These are phyloP conservation scores for Peronospora belbahrii DNA, from an alignment of 352 stramenopile genomes.

Conservation along the genomic window DNA sequence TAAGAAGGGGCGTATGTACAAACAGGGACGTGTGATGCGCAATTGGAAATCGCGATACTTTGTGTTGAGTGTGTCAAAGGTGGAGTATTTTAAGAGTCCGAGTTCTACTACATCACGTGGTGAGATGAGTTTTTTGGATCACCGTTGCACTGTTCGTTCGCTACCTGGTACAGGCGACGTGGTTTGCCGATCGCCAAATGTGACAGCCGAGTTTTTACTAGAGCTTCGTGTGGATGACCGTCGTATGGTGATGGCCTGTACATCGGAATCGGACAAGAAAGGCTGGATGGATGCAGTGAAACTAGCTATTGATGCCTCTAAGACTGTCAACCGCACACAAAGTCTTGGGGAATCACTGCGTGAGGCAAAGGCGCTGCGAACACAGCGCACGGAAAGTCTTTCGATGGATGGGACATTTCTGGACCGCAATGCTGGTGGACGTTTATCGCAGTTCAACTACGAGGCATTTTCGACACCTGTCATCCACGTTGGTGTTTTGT, in stretches of 20 bases:
- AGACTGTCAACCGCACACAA: slow-evolving; percentile 69
- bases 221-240: slow-evolving; percentile 71
- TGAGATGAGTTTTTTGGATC: slow-evolving; percentile 73
- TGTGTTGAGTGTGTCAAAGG: slow-evolving; percentile 79
- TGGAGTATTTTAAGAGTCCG: slow-evolving; percentile 81
- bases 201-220: slow-evolving; percentile 60
- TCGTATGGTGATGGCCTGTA: slow-evolving; percentile 79
- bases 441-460: slow-evolving; percentile 83
- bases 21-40: slow-evolving; percentile 75
- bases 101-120: slow-evolving; percentile 66
- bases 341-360: slow-evolving; percentile 42
- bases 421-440: slow-evolving; percentile 53
- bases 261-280: slow-evolving; percentile 78
- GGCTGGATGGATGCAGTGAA: slow-evolving; percentile 84
- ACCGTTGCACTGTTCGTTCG: slow-evolving; percentile 71
- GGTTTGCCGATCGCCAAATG: slow-evolving; percentile 66
- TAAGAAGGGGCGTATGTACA: slow-evolving; percentile 86
- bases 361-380: slow-evolving; percentile 45
- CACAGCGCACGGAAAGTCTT: slow-evolving; percentile 58
- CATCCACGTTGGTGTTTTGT: slow-evolving; percentile 71
- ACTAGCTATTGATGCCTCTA: slow-evolving; percentile 74
- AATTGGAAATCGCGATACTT: slow-evolving; percentile 87
- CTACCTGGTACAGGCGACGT: slow-evolving; percentile 52
- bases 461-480: slow-evolving; percentile 74
- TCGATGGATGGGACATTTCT: slow-evolving; percentile 64